phyloP scores from a whole-genome alignment of 768 basidiomycete species.

The Sarcodon sp. region DNA sequence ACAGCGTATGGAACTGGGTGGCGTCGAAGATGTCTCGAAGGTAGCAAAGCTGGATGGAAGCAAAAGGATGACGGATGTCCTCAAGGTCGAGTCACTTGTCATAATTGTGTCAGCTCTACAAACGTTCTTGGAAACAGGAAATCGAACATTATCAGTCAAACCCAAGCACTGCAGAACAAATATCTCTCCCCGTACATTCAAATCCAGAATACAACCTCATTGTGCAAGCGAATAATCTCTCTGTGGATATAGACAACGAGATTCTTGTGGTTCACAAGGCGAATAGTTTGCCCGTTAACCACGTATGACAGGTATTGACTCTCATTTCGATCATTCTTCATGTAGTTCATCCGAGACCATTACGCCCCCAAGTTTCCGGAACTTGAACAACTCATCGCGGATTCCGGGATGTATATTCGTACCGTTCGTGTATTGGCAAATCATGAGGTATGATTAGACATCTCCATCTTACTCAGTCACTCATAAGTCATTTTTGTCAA shows the following conservation, averaged over 20 bases:
- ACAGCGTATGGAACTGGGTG: constrained; percentile 83
- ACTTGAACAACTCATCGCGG: constrained; percentile 87
- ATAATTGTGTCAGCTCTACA: neutral
- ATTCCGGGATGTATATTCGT: constrained; percentile 85
- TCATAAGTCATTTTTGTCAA: constrained; percentile 14
- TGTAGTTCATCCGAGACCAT: constrained; percentile 93
- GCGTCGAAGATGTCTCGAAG: constrained; percentile 73
- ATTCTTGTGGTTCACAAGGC: constrained; percentile 95
- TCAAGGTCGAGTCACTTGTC: constrained; percentile 39
- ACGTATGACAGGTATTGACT: constrained; percentile 6
- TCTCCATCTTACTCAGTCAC: neutral
- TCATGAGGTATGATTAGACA: constrained; percentile 37
- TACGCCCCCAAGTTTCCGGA: constrained; percentile 94
- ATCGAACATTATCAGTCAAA: constrained; percentile 76
- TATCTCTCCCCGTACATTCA: constrained; percentile 69
- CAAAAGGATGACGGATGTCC: constrained; percentile 77
- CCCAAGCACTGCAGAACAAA: constrained; percentile 69
- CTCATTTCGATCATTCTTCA: constrained; percentile 5
- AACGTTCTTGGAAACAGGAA: constrained; percentile 40
- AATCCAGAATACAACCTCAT: constrained; percentile 96
- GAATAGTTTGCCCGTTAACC: constrained; percentile 7
- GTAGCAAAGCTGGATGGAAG: constrained; percentile 85
- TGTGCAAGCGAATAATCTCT: constrained; percentile 94
- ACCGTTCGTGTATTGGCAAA: constrained; percentile 86
- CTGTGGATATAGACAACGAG: constrained; percentile 97